Percentiles rank a stretch among this genome's conserved stretches.
Evolutionary conservation across 1,284 basidiomycete species (phyloP).

Genomic region (Puccinia horiana): DNA sequence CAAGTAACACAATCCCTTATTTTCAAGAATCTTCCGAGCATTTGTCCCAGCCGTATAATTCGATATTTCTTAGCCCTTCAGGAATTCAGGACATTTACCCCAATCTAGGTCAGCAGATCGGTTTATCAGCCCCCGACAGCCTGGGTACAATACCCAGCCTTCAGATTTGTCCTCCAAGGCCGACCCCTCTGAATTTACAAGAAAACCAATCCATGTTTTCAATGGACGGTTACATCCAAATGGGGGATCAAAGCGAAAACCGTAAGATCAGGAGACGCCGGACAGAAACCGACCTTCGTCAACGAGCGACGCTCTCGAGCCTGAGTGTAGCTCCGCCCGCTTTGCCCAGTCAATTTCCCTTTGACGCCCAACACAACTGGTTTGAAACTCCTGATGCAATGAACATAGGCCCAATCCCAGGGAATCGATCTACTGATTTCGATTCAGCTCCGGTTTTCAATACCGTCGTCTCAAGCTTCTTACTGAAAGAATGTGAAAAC

Average conservation of each 20-base stretch:
- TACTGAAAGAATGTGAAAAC: constrained; percentile 16
- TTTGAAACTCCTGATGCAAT: constrained; percentile 21
- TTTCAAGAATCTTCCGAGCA: constrained; percentile 23
- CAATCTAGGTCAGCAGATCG: constrained; percentile 22
- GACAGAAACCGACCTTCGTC: constrained; percentile 43
- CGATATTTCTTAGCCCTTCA: constrained; percentile 20
- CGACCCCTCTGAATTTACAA: neutral
- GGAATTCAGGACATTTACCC: constrained; percentile 23
- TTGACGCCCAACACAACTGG: constrained; percentile 37
- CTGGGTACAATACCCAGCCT: constrained; percentile 15
- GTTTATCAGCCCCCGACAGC: constrained; percentile 3
- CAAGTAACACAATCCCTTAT: constrained; percentile 15
- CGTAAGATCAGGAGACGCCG: constrained; percentile 45
- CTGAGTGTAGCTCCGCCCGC: neutral
- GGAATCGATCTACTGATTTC: neutral
- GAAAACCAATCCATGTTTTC: constrained; percentile 21
- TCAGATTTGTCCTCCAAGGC: constrained; percentile 31
- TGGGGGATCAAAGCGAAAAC: neutral
- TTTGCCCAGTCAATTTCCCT: constrained; percentile 27
- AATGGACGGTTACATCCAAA: neutral
- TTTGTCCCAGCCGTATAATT: constrained; percentile 35
- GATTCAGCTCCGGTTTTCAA: constrained; percentile 6
- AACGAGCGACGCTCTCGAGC: neutral
- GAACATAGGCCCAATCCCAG: constrained; percentile 5
- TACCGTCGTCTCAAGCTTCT: constrained; percentile 29